Percentiles rank a stretch among this genome's conserved stretches.
phyloP scores from a whole-genome alignment of 345 rosid species.

The Eucalyptus pumila region DNA sequence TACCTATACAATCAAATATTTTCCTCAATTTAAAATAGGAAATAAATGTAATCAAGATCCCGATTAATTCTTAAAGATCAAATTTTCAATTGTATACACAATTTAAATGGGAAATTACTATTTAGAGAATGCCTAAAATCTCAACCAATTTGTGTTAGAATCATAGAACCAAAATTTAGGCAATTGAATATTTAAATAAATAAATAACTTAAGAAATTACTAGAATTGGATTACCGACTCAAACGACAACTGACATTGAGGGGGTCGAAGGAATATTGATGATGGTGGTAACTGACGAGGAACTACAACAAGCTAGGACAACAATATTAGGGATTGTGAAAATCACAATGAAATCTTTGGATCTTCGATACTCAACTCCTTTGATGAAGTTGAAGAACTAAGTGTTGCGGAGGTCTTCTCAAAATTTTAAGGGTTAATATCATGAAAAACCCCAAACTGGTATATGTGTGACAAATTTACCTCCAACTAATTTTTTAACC shows the following conservation, averaged over 20 bases:
- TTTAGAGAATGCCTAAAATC: background rate
- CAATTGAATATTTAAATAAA: background rate
- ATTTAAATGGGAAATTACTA: background rate
- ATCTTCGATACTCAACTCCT: background rate
- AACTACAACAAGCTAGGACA: background rate
- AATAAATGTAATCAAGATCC: background rate
- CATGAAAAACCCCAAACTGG: fast-evolving
- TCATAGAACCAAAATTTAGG: background rate
- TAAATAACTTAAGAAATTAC: background rate
- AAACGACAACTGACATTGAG: too few species aligned
- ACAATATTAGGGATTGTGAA: background rate
- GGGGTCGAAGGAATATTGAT: background rate
- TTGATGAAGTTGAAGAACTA: background rate
- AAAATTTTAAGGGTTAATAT: too few species aligned
- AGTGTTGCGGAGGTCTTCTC: background rate
- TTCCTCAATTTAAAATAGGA: background rate
- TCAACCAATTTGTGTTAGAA: background rate
- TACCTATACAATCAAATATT: too few species aligned
- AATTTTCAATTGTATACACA: background rate
- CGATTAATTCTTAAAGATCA: background rate
- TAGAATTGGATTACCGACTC: background rate
- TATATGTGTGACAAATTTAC: too few species aligned
- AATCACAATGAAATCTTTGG: background rate
- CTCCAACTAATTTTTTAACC: fast-evolving
- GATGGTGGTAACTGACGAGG: background rate